Evolutionary conservation across 176 grass and related monocot species (phyloP), one percentile per base, ranked within the genome.

Genomic region (Oryza longistaminata): DNA sequence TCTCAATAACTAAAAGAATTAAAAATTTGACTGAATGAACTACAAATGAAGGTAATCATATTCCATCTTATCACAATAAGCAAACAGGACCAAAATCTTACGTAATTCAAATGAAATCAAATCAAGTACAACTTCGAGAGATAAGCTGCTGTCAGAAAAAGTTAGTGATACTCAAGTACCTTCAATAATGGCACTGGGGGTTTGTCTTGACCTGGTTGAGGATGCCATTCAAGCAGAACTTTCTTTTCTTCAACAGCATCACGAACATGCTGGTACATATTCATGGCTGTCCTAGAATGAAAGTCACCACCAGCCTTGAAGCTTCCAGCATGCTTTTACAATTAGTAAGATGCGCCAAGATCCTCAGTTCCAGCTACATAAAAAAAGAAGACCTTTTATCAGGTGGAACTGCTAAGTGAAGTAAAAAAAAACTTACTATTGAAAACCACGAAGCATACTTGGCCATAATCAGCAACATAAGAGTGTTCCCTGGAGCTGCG

Each of bases 391-490:
- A 29, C 29, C 29, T 31, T 31, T 31, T 27, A 27, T 27, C 27
- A 27, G 27, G 27, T 27, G 27, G 27, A 27, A 27, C 27, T 27
- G 27, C 27, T 27, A 27, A 27, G 27, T 27, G 27, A 27, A 27
- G 27, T 27, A 27, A 27, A 27, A n/a, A n/a, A 27, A 27, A 27
- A 27, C 27, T 27, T 27, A 27, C 65, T 79, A 75, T 16, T 64
- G 82, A 80, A n/a, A 64, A 94, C 83, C 80, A 48, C 33, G 65
- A 31, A 78, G n/a, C 80, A 83, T 62, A 88, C 86, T 74, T 97
- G 94, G 27, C 94, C 94, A 87, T 94, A 97, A 94, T 97, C 94
- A 91, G 94, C 92, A 78, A 97, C 94, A 78, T 89, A 90, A 97
- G 94, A 85, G 94, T 85, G 68, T 92, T 94, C 34, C 94, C 94